Percentiles rank a stretch among this genome's conserved stretches.
Conservation (phyloP, 371 early-diverging fungal species). For the Mortierella sp. region DNA sequence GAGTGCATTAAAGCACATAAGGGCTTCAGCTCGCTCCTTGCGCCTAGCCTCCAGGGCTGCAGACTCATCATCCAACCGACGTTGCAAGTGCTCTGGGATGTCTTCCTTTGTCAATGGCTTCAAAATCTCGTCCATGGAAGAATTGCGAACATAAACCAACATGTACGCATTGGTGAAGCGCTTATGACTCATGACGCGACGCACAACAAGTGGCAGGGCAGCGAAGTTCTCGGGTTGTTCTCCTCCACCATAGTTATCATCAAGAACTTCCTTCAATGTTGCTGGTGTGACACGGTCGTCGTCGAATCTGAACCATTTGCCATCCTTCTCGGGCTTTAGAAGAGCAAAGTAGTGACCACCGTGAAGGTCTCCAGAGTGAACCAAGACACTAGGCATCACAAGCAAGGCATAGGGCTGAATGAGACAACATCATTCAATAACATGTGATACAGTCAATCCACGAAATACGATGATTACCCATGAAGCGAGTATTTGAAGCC, state of each 20-base stretch:
- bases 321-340: constrained; percentile 81
- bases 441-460: not conserved
- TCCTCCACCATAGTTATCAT: constrained; percentile 96
- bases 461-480: constrained; percentile 63
- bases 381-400: constrained; percentile 79
- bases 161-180: constrained; percentile 97
- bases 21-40: constrained; percentile 44
- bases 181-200: constrained; percentile 61
- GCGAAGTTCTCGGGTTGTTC: constrained; percentile 59
- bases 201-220: constrained; percentile 35
- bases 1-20: constrained; percentile 31
- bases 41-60: constrained; percentile 29
- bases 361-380: constrained; percentile 96
- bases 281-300: constrained; percentile 96
- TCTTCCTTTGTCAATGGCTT: constrained; percentile 73
- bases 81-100: constrained; percentile 86
- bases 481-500: constrained; percentile 86
- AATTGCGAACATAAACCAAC: constrained; percentile 93
- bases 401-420: not conserved
- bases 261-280: constrained; percentile 88
- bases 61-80: constrained; percentile 45
- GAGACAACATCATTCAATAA: too few relatives aligned
- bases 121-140: constrained; percentile 77
- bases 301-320: constrained; percentile 96
- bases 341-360: constrained; percentile 99